Conservation (phyloP, 169 alveolate genomes). For the Babesia caballi region DNA sequence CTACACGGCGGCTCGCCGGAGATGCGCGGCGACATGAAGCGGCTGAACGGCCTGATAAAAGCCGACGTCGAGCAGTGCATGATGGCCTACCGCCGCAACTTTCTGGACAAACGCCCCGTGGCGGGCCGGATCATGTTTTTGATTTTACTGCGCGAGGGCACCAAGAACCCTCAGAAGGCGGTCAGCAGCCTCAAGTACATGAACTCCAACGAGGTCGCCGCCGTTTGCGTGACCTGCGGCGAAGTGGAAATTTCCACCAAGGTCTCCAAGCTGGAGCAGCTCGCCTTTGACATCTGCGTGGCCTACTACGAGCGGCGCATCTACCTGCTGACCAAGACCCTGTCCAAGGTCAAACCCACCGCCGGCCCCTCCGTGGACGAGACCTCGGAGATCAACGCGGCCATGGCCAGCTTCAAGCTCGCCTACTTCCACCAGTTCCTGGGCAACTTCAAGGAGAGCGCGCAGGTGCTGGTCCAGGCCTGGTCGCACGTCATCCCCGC, state of each 20-base stretch:
- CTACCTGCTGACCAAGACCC: conserved; percentile 15
- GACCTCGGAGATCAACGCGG: conserved; percentile 17
- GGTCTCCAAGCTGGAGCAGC: conserved; percentile 42
- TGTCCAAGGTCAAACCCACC: conserved; percentile 15
- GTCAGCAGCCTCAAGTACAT: conserved; percentile 43
- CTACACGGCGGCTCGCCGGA: no score
- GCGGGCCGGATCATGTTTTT: conserved; percentile 45
- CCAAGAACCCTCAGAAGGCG: conserved; percentile 54
- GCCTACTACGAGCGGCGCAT: conserved; percentile 58
- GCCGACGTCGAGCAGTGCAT: conserved; percentile 46
- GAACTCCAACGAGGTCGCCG: conserved; percentile 56
- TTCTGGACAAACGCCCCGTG: conserved; percentile 16
- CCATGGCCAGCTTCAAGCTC: conserved; percentile 35
- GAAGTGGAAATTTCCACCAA: conserved; percentile 28
- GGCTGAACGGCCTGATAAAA: conserved; percentile 32
- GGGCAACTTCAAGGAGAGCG: conserved; percentile 49
- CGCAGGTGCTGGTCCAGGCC: conserved; percentile 3
- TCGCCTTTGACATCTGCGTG: conserved; percentile 31
- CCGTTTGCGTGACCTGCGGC: conserved; percentile 61
- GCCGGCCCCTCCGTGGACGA: conserved; percentile 1
- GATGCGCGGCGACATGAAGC: conserved; percentile 25
- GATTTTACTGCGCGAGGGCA: conserved; percentile 30
- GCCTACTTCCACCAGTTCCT: conserved; percentile 51
- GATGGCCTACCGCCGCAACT: neutral
- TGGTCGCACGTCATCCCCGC: conserved; percentile 32